A percentile compares a stretch with the other conserved stretches of the same genome.
These are phyloP conservation scores for Alternaria brassicae DNA, from an alignment of 2,329 filamentous ascomycete genomes.

Conservation along the genomic window DNA sequence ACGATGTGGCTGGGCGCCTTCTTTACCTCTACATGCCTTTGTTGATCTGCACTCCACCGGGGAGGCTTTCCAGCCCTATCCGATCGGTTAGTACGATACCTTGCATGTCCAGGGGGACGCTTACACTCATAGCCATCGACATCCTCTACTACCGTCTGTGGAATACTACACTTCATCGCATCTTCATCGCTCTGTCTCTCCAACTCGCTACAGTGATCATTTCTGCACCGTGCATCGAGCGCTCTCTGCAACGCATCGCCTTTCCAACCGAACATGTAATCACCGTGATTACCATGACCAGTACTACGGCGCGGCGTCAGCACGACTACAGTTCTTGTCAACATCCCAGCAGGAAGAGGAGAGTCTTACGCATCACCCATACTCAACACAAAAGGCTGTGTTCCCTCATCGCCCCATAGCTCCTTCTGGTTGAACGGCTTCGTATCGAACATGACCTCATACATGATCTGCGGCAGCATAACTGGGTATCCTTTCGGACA, in stretches of 20 bases:
- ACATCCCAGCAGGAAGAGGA: not conserved
- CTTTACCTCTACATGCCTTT: conserved; percentile 8
- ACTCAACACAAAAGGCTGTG: conserved; percentile 40
- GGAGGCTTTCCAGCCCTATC: conserved; percentile 28
- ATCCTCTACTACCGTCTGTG: conserved; percentile 41
- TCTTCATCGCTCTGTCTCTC: conserved; percentile 37
- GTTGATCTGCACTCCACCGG: conserved; percentile 32
- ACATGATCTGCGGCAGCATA: conserved; percentile 56
- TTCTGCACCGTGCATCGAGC: conserved; percentile 36
- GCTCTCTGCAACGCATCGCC: conserved; percentile 40
- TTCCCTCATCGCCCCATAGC: conserved; percentile 35
- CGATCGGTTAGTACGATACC: not conserved
- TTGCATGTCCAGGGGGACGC: not conserved
- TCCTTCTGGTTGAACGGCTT: conserved; percentile 35
- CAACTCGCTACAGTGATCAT: conserved; percentile 38
- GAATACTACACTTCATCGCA: conserved; percentile 37
- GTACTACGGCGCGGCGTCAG: conserved; percentile 25
- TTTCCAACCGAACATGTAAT: conserved; percentile 41
- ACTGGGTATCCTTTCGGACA: conserved; percentile 55
- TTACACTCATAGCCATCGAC: conserved; percentile 16
- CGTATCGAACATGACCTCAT: conserved; percentile 58
- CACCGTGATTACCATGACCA: conserved; percentile 37
- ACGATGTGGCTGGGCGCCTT: not conserved
- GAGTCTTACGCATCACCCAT: conserved; percentile 43
- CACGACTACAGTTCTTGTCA: not conserved